phyloP scores from a whole-genome alignment of 1,284 basidiomycete genomes.

The Apiotrichum brassicae region DNA sequence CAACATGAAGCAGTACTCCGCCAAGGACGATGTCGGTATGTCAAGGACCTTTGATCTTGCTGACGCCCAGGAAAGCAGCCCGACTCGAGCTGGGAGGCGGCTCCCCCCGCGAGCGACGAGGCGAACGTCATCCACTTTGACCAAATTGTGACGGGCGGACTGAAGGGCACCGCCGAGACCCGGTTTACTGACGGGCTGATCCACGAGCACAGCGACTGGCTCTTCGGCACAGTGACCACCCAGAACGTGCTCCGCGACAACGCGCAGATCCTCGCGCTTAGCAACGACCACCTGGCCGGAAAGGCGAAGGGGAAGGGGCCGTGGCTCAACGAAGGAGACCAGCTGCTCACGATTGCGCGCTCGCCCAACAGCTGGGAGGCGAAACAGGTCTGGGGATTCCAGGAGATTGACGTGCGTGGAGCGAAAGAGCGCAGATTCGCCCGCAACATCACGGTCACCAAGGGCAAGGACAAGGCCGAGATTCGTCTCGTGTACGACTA shows the following conservation, averaged over 20 bases:
- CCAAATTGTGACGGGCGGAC: slow-evolving; percentile 6
- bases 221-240: slow-evolving; percentile 5
- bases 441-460: slow-evolving; percentile 7
- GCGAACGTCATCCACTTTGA: slow-evolving; percentile 1
- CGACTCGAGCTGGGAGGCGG: background rate
- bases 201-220: slow-evolving; percentile 5
- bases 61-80: background rate
- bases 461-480: slow-evolving; percentile 1
- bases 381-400: slow-evolving; percentile 10
- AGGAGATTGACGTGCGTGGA: slow-evolving; percentile 2
- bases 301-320: slow-evolving; percentile 1
- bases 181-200: slow-evolving; percentile 5
- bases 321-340: slow-evolving; percentile 4
- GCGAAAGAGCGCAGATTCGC: slow-evolving; percentile 1
- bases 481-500: slow-evolving; percentile 7
- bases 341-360: background rate
- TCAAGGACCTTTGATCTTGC: too few relatives aligned
- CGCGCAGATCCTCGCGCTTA: background rate
- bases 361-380: slow-evolving; percentile 5
- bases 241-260: background rate
- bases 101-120: background rate
- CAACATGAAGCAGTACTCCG: slow-evolving; percentile 4
- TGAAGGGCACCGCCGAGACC: slow-evolving; percentile 7
- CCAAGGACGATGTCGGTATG: background rate
- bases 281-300: slow-evolving; percentile 5